These are phyloP conservation scores for Adansonia gregorii DNA, from an alignment of 441 rosid species.

Conservation along the genomic window DNA sequence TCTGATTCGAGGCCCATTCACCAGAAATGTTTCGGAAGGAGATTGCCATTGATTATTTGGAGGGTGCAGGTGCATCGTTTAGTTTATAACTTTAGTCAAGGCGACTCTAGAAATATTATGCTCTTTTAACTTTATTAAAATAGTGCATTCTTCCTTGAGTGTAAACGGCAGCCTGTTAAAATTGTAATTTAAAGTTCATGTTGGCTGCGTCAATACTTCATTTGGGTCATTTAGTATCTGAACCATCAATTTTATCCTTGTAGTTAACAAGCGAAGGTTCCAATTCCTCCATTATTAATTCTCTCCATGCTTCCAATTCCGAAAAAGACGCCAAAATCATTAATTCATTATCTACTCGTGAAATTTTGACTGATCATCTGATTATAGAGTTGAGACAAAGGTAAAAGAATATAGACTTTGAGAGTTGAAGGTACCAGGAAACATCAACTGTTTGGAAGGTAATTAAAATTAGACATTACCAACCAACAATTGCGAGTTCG, in stretches of 20 bases:
- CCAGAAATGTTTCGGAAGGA: background rate
- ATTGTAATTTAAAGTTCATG: background rate
- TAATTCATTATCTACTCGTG: background rate
- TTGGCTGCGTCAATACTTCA: background rate
- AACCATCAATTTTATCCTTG: background rate
- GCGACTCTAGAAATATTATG: background rate
- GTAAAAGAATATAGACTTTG: background rate
- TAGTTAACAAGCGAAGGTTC: background rate
- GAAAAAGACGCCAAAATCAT: background rate
- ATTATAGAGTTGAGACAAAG: background rate
- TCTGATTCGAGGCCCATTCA: slow-evolving; percentile 10
- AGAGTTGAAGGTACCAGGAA: background rate
- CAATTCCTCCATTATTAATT: background rate
- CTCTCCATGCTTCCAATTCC: background rate
- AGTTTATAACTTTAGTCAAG: background rate
- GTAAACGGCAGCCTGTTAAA: background rate
- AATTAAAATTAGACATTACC: background rate
- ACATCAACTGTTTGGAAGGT: background rate
- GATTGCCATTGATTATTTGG: background rate
- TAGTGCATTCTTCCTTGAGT: background rate
- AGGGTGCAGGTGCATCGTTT: background rate
- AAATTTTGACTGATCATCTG: background rate
- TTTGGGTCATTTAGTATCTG: background rate
- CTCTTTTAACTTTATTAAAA: background rate
- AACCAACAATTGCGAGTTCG: background rate